Evolutionary conservation across 2,329 filamentous ascomycete species (phyloP).

Genomic region (Grosmannia serpens): DNA sequence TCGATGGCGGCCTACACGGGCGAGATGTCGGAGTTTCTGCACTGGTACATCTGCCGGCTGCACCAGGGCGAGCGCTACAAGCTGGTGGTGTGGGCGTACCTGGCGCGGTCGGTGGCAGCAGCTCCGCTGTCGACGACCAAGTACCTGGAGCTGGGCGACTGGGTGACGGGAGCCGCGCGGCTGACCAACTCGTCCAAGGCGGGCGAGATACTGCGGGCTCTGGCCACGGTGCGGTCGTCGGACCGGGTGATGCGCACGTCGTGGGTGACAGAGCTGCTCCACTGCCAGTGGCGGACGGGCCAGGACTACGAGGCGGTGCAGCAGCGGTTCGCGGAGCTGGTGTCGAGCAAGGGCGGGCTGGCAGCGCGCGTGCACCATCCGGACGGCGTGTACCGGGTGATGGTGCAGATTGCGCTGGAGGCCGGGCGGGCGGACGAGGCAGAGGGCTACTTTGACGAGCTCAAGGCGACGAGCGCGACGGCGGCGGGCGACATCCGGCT

Average conservation of each 20-base stretch:
- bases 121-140: constrained; percentile 6
- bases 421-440: constrained; percentile 21
- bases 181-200: constrained; percentile 17
- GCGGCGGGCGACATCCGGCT: constrained; percentile 22
- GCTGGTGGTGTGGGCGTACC: constrained; percentile 22
- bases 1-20: constrained; percentile 17
- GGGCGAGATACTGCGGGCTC: constrained; percentile 17
- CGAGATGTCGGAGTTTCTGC: constrained; percentile 15
- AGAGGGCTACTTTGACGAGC: constrained; percentile 17
- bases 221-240: constrained; percentile 14
- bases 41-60: constrained; percentile 21
- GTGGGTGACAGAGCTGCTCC: constrained; percentile 27
- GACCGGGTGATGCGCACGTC: constrained; percentile 16
- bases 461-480: constrained; percentile 15
- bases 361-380: constrained; percentile 16
- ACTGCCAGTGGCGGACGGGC: constrained; percentile 22
- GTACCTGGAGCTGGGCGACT: constrained; percentile 18
- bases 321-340: constrained; percentile 15
- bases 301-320: constrained; percentile 16
- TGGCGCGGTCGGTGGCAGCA: constrained; percentile 17
- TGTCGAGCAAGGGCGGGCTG: background rate
- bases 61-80: constrained; percentile 15
- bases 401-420: constrained; percentile 28
- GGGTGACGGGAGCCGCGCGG: constrained; percentile 22
- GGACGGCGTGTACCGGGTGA: constrained; percentile 23